Conservation (phyloP, 2,329 filamentous ascomycete species). For the Trichoderma atrobrunneum region DNA sequence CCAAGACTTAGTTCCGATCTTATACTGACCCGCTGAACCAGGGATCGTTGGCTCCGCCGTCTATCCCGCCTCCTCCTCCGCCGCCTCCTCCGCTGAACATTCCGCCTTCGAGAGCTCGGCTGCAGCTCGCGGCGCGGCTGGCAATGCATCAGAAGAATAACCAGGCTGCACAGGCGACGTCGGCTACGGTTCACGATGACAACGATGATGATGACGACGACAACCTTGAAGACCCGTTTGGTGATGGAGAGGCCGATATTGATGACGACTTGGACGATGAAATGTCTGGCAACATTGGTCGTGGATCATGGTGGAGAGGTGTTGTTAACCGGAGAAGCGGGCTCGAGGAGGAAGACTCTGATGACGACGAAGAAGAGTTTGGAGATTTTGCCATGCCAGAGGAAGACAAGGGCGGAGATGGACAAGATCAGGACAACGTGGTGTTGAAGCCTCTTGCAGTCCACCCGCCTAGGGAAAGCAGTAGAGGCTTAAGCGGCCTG, state of each 20-base stretch:
- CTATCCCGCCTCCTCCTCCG: slow-evolving; percentile 57
- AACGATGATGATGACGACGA: slow-evolving; percentile 43
- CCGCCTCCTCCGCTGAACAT: slow-evolving; percentile 81
- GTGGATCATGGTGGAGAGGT: slow-evolving; percentile 50
- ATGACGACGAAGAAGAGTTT: slow-evolving; percentile 52
- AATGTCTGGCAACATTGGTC: slow-evolving; percentile 34
- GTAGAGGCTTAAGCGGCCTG: slow-evolving; percentile 49
- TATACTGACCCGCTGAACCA: slow-evolving; percentile 56
- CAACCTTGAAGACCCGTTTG: slow-evolving; percentile 43
- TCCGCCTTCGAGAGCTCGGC: slow-evolving; percentile 78
- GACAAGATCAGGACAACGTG: slow-evolving; percentile 41
- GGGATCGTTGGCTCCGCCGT: slow-evolving; percentile 53
- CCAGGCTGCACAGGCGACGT: slow-evolving; percentile 46
- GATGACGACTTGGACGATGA: slow-evolving; percentile 54
- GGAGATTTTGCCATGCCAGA: slow-evolving; percentile 68
- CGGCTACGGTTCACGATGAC: slow-evolving; percentile 39
- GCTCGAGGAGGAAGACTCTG: slow-evolving; percentile 45
- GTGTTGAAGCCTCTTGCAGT: slow-evolving; percentile 55
- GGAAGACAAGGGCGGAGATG: slow-evolving; percentile 33
- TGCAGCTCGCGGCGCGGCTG: slow-evolving; percentile 86
- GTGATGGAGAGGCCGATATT: slow-evolving; percentile 53
- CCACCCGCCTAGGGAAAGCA: slow-evolving; percentile 45
- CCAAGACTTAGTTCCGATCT: slow-evolving; percentile 50
- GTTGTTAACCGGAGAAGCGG: slow-evolving; percentile 40
- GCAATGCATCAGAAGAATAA: slow-evolving; percentile 69